Evolutionary conservation across 495 filamentous ascomycete genomes (phyloP).

Genomic region (Amphirosellinia nigrospora): DNA sequence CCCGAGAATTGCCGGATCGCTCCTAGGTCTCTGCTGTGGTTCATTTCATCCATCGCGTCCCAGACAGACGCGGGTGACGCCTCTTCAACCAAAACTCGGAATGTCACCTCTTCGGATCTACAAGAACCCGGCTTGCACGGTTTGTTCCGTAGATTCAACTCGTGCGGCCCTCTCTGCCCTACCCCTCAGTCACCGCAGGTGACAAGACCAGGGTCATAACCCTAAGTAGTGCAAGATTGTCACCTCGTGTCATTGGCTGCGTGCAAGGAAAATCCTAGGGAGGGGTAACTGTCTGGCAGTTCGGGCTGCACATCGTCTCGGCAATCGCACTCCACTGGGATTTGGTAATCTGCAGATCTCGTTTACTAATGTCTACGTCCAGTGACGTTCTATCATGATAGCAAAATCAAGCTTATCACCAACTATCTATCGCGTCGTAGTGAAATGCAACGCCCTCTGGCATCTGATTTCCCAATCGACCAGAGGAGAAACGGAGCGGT

Average conservation of each 20-base stretch:
- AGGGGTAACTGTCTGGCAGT: slow-evolving; percentile 1
- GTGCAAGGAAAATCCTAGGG: not conserved
- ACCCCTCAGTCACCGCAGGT: not conserved
- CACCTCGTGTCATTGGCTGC: not conserved
- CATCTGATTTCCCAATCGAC: not conserved
- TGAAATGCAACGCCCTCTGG: not conserved
- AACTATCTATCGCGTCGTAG: not conserved
- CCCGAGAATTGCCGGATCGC: not conserved
- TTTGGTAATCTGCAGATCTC: slow-evolving; percentile 14
- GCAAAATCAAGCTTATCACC: not conserved
- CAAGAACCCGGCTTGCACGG: not conserved
- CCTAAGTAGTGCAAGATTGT: slow-evolving; percentile 10
- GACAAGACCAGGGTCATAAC: slow-evolving; percentile 8
- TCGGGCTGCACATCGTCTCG: not conserved
- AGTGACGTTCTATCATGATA: not conserved
- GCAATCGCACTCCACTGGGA: slow-evolving; percentile 15
- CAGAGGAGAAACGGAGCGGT: not conserved
- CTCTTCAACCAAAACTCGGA: not conserved
- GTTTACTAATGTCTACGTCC: not conserved
- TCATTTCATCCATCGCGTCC: not conserved
- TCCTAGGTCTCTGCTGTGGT: not conserved
- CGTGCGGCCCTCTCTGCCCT: not conserved
- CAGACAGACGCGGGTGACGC: not conserved
- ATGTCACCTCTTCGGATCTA: not conserved
- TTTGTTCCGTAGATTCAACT: not conserved